Base-by-base conservation (phyloP, 2,329 filamentous ascomycete species). In the Pyricularia sp. region DNA sequence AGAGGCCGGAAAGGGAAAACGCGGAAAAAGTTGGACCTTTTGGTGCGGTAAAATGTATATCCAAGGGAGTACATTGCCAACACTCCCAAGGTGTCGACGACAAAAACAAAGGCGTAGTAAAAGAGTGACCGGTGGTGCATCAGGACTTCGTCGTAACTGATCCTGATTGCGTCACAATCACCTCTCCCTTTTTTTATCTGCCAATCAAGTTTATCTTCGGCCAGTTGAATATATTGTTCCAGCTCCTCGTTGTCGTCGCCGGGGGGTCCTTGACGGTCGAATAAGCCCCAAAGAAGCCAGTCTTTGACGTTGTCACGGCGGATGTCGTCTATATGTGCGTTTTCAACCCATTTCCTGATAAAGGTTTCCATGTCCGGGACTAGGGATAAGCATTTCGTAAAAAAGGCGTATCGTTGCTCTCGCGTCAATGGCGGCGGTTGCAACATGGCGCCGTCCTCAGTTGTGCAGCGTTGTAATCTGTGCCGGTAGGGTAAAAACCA, bases 261-360 rank as follows among this genome's bases (percentile, higher is more conserved):
- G 2, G 42, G n/a, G 4, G 17, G 25, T 0, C 68, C 69, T 1
- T 68, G 65, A 6, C 65, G 64, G 25, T 69, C 71, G 64, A 71
- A 73, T 2, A 73, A 68, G 5, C 68, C 70, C 70, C 71, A 73
- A 26, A 71, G 61, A 65, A 73, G 63, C 72, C 72, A 73, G 68
- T 73, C 71, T 30, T 69, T 72, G 26, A 73, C n/a, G 30, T 73
- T 71, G 2, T 72, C 71, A 30, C 71, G 68, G 28, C 71, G 67
- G 28, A 72, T 70, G 65, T 73, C 70, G 30, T 73, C 71, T 20
- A 72, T 25, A 61, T 72, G 69, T 10, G 67, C 64, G 33, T 68
- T 68, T 42, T 66, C 7, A 23, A 70, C 69, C 72, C 72, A 73
- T 25, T 70, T 70, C 9, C 71, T 70, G 1, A 73, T 23, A n/a